Evolutionary conservation across 2,329 filamentous ascomycete genomes (phyloP), one percentile per base, ranked within the genome.

Genomic region (Leptographium radiaticola): DNA sequence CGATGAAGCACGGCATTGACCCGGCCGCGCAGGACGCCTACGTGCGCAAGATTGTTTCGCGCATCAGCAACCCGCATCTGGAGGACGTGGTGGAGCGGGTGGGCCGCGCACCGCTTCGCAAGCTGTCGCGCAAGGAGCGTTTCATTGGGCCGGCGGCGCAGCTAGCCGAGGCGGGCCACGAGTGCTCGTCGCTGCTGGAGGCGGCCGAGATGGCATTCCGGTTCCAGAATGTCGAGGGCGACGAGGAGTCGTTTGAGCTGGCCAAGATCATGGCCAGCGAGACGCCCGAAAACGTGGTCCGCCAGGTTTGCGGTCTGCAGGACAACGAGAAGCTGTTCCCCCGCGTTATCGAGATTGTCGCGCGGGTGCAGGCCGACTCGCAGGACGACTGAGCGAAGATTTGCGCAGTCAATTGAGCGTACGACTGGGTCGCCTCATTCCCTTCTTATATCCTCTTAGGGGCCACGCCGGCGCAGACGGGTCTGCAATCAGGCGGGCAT

Each of bases 21-120:
- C 71, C 75, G 52, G 70, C 83, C 51, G 87, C 89, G 64, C 93
- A 98, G 73, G 73, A 83, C 49, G 81, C 83, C 2, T 98, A 98
- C 67, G 88, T 95, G 57, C 79, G 93, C 65, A 90, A 87, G 72
- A 98, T 98, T 71, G 81, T 98, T 67, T 80, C 77, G 63, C 87
- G 91, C 63, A 96, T 97, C 69, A 87, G 87, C 68, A 97, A 97
- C 75, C 90, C 89, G 15, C 84, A 90, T 61, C 78, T 96, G 56
- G 88, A 95, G 71, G 91, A 98, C 69, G 84, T 85, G 13, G 89
- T 96, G 39, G 89, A 94, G 75, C 90, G 93, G 69, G 93, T 98
- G 59, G 93, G 91, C 54, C 90, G 93, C 66, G 91, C 90, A 18
- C 93, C 93, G 18, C 75, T 98, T 57, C 86, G 93, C 67, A 98